phyloP scores from a whole-genome alignment of 257 asterid species.

The Handroanthus guayacan region DNA sequence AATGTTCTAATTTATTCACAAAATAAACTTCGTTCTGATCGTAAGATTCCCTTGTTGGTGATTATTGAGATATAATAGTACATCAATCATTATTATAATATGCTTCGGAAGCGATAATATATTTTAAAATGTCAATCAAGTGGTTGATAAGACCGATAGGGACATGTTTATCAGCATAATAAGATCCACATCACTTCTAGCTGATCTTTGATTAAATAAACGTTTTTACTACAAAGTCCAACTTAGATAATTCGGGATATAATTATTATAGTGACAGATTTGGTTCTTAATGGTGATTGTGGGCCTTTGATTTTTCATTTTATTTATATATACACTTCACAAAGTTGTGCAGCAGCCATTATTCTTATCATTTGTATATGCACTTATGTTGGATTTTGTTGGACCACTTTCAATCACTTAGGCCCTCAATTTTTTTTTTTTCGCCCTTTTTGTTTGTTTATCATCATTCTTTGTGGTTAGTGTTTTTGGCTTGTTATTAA shows the following conservation, averaged over 20 bases:
- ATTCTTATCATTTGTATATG: constrained; percentile 32
- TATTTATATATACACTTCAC: not conserved
- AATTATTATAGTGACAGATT: constrained; percentile 13
- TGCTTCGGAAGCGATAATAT: constrained; percentile 26
- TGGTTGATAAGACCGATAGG: constrained; percentile 35
- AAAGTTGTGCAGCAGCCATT: constrained; percentile 34
- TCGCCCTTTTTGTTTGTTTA: not conserved
- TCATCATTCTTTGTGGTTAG: not conserved
- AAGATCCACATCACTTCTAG: constrained; percentile 39
- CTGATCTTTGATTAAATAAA: constrained; percentile 30
- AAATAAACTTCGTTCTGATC: not conserved
- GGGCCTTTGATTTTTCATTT: constrained; percentile 21
- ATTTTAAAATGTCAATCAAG: not conserved
- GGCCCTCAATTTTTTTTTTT: too few species aligned
- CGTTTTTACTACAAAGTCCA: constrained; percentile 35
- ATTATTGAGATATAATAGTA: not conserved
- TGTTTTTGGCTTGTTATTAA: too few species aligned
- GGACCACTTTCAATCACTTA: constrained; percentile 23
- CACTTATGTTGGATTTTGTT: constrained; percentile 41
- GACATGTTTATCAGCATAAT: constrained; percentile 40
- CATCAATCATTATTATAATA: not conserved
- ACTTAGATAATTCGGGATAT: constrained; percentile 27
- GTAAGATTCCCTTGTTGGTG: constrained; percentile 7
- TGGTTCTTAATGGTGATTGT: constrained; percentile 7
- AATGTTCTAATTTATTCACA: not conserved